Evolutionary conservation across 75 land plant species (phyloP).

Genomic region (Sequoia sempervirens): DNA sequence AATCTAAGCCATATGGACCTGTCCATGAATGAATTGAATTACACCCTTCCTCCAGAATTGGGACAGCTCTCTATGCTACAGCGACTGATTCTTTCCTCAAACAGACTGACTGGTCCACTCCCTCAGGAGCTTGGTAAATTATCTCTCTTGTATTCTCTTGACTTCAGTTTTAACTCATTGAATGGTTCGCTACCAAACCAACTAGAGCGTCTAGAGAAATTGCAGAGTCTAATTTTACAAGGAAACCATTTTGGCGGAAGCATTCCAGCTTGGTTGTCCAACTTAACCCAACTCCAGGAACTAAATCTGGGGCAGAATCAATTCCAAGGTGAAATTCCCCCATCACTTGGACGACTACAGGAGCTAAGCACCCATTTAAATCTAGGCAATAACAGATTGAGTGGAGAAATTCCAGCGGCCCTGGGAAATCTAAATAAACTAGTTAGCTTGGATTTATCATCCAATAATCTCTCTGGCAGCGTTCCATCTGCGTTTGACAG

Average conservation of each 20-base stretch:
- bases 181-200: slow-evolving; percentile 44
- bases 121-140: slow-evolving; percentile 42
- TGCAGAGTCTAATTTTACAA: slow-evolving; percentile 25
- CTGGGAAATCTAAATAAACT: slow-evolving; percentile 28
- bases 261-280: slow-evolving; percentile 45
- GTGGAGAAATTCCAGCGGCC: slow-evolving; percentile 38
- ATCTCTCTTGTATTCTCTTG: slow-evolving; percentile 23
- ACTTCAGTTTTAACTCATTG: slow-evolving; percentile 52
- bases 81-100: slow-evolving; percentile 40
- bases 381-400: slow-evolving; percentile 44
- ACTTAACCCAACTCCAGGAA: slow-evolving; percentile 25
- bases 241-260: slow-evolving; percentile 55
- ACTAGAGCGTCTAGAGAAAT: slow-evolving; percentile 17
- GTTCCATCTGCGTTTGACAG: slow-evolving; percentile 23
- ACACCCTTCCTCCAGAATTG: slow-evolving; percentile 40
- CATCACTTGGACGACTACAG: slow-evolving; percentile 30
- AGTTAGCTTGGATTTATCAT: slow-evolving; percentile 33
- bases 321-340: slow-evolving; percentile 49
- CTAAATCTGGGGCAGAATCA: slow-evolving; percentile 60
- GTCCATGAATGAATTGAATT: slow-evolving; percentile 50
- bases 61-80: slow-evolving; percentile 26
- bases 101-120: slow-evolving; percentile 48
- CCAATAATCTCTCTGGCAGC: slow-evolving; percentile 48
- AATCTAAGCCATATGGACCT: slow-evolving; percentile 44
- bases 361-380: slow-evolving; percentile 27